Evolutionary conservation across 306 rosid genomes (phyloP).

Genomic region (Cicer judaicum): DNA sequence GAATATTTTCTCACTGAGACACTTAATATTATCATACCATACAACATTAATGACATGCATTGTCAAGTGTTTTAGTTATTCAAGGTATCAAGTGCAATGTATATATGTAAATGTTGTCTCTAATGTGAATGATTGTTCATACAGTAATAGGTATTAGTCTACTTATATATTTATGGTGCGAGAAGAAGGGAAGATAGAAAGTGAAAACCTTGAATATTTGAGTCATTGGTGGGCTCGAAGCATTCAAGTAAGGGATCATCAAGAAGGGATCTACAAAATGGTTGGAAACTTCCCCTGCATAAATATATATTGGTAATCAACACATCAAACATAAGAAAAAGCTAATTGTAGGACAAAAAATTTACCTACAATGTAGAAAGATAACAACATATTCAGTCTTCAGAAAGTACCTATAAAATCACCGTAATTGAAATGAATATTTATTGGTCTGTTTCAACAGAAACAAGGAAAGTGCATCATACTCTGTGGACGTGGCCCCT

Average conservation of each 20-base stretch:
- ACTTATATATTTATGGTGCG: conserved; percentile 13
- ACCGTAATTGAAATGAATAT: conserved; percentile 19
- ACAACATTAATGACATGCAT: conserved; percentile 17
- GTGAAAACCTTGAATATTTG: conserved; percentile 65
- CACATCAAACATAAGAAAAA: background rate
- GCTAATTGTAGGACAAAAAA: conserved; percentile 1
- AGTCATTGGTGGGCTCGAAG: conserved; percentile 58
- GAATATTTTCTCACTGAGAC: conserved; percentile 8
- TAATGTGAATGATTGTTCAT: conserved; percentile 13
- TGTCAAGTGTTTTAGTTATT: conserved; percentile 17
- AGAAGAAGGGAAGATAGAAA: conserved; percentile 26
- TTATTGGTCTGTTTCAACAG: background rate
- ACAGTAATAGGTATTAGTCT: background rate
- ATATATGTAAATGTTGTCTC: background rate
- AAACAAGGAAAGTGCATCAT: conserved; percentile 40
- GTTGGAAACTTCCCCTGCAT: conserved; percentile 87
- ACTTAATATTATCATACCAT: conserved; percentile 8
- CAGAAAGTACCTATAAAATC: conserved; percentile 69
- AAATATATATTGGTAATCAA: conserved; percentile 32
- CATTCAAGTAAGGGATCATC: conserved; percentile 91
- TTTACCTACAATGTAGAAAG: conserved; percentile 74
- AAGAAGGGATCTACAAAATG: conserved; percentile 86
- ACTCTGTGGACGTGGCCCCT: conserved; percentile 98
- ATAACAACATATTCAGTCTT: conserved; percentile 94
- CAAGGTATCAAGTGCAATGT: background rate